These are phyloP conservation scores for Phytophthora chlamydospora DNA, from an alignment of 352 stramenopile species.

Conservation along the genomic window DNA sequence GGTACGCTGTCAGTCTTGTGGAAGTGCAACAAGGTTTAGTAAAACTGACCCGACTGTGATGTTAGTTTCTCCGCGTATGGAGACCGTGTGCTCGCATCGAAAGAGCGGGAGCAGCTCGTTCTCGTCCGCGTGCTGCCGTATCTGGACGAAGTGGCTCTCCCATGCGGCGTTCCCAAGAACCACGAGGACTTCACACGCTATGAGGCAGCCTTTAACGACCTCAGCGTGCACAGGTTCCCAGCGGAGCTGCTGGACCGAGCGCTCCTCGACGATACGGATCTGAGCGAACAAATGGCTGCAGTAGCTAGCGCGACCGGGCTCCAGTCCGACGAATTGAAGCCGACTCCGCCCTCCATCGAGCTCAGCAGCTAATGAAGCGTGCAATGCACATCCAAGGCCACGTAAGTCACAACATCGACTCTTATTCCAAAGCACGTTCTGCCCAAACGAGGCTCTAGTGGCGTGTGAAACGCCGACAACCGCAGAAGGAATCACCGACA, in stretches of 20 bases:
- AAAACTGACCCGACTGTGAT: slow-evolving; percentile 11
- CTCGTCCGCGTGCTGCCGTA: slow-evolving; percentile 62
- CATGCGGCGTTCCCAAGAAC: slow-evolving; percentile 42
- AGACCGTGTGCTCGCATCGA: slow-evolving; percentile 60
- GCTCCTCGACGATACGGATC: slow-evolving; percentile 16
- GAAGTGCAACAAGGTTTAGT: not conserved
- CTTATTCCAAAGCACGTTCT: slow-evolving; percentile 16
- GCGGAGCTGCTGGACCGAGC: slow-evolving; percentile 11
- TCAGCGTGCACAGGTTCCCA: slow-evolving; percentile 39
- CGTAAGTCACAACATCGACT: not conserved
- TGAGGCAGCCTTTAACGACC: slow-evolving; percentile 83
- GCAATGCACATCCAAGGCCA: no score
- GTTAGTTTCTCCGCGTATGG: slow-evolving; percentile 79
- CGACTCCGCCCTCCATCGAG: not conserved
- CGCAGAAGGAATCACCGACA: slow-evolving; percentile 27
- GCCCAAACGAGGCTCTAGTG: slow-evolving; percentile 13
- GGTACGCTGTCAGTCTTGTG: slow-evolving; percentile 16
- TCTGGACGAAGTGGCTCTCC: slow-evolving; percentile 49
- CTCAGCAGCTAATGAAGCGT: no score
- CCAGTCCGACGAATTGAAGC: slow-evolving; percentile 3
- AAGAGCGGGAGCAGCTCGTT: slow-evolving; percentile 47
- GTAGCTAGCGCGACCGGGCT: slow-evolving; percentile 9
- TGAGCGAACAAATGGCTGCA: slow-evolving; percentile 26
- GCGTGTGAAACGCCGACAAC: slow-evolving; percentile 44
- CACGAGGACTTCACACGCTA: slow-evolving; percentile 68